Conservation (phyloP, 2,329 filamentous ascomycete genomes). For the Myrmaecium sp. region DNA sequence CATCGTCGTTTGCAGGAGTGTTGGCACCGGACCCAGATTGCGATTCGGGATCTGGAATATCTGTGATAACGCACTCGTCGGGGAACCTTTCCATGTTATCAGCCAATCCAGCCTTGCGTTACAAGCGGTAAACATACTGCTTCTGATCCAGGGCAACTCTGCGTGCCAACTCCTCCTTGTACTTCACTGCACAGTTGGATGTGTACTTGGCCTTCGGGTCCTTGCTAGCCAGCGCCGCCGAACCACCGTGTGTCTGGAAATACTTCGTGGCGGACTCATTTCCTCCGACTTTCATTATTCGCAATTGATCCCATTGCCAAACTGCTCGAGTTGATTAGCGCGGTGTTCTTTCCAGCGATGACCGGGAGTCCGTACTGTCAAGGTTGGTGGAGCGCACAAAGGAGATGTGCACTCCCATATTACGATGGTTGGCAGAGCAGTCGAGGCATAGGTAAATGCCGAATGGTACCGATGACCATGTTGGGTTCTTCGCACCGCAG, state of each 20-base stretch:
- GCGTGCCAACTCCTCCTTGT: conserved; percentile 90
- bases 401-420: conserved; percentile 95
- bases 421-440: conserved; percentile 92
- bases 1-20: conserved; percentile 70
- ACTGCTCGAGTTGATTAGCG: conserved; percentile 20
- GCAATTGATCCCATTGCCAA: conserved; percentile 98
- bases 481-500: conserved; percentile 92
- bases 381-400: conserved; percentile 98
- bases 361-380: conserved; percentile 53
- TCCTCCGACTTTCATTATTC: conserved; percentile 93
- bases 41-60: conserved; percentile 39
- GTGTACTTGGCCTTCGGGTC: conserved; percentile 95
- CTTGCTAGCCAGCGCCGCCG: conserved; percentile 86
- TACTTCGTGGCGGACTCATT: conserved; percentile 97
- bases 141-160: conserved; percentile 68
- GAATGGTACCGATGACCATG: conserved; percentile 93
- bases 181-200: conserved; percentile 82
- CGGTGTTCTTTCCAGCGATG: conserved; percentile 30
- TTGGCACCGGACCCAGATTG: conserved; percentile 48
- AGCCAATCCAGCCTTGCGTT: too few relatives aligned
- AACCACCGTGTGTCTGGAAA: conserved; percentile 92
- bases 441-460: conserved; percentile 97
- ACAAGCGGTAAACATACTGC: conserved; percentile 44
- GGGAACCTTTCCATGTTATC: too few relatives aligned
- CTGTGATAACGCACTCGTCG: conserved; percentile 68